Base-by-base conservation (phyloP, 495 filamentous ascomycete genomes). In the Astrothelium macrocarpum region DNA sequence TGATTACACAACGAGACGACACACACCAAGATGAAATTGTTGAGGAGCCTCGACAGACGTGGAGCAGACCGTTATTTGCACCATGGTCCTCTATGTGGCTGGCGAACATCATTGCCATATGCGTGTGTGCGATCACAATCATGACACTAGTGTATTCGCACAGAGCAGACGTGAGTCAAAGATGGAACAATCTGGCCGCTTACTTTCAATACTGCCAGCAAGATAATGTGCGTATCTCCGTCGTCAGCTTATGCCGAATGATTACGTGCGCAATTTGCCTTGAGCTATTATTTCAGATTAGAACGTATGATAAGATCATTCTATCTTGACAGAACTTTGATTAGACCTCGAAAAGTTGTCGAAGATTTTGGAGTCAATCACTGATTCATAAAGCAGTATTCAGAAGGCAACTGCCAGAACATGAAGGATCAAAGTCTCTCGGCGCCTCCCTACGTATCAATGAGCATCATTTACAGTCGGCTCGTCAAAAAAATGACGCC, bases 31-130 rank as follows among this genome's bases (percentile, higher is more conserved):
- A 56, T 1, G 25, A 29, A 2, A 29, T 28, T 11, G 5, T 2
- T 25, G 49, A 56, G 20, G 49, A 56, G 29, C 5, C 49, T 5
- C 9, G 29, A 28, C 49, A 16, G 9, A 5, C 49, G 29, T 56
- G 49, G 49, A 56, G 23, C 49, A 56, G 49, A 29, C 49, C 49
- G 2, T 56, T 26, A 25, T 56, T 56, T 29, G 49, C 49, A 16
- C 49, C 49, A 10, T 56, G 49, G 49, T 56, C 49, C 49, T 56
- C 49, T 9, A 56, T 56, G 49, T 56, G 49, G 49, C 25, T 56
- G 25, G 49, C 49, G 23, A 56, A 56, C 20, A 56, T 56, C 25
- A 56, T 56, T 56, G 49, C 49, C 2, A 29, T 56, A 56, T 56
- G 49, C 16, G 49, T 56, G 2, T 56, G 49, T 29, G 49, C 25